Conservation (phyloP, 2,329 filamentous ascomycete species). For the Aspergillus thermomutatus region DNA sequence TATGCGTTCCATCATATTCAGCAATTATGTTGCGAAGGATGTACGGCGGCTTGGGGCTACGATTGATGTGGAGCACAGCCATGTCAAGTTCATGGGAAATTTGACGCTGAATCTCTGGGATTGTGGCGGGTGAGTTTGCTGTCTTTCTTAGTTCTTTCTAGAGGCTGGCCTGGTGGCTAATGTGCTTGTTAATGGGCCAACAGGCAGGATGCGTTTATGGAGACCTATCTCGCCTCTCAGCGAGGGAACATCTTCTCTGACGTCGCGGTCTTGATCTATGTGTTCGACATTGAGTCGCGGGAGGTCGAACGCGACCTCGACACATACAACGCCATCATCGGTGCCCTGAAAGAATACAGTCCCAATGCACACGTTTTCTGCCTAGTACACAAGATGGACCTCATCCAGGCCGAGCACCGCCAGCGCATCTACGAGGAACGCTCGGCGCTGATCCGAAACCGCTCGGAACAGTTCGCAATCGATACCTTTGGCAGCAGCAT, state of each 20-base stretch:
- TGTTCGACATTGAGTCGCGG: slow-evolving; percentile 96
- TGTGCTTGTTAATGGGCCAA: neutral
- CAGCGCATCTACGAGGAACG: slow-evolving; percentile 82
- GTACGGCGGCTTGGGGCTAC: slow-evolving; percentile 89
- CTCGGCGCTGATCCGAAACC: slow-evolving; percentile 70
- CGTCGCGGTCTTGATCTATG: slow-evolving; percentile 96
- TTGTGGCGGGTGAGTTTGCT: slow-evolving; percentile 70
- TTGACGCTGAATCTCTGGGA: slow-evolving; percentile 98
- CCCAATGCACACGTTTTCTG: slow-evolving; percentile 81
- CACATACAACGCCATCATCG: slow-evolving; percentile 87
- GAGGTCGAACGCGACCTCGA: slow-evolving; percentile 91
- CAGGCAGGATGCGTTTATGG: slow-evolving; percentile 96
- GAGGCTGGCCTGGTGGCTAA: neutral
- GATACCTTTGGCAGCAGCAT: slow-evolving; percentile 94
- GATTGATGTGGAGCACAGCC: slow-evolving; percentile 96
- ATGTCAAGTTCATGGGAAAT: slow-evolving; percentile 98
- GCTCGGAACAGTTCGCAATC: slow-evolving; percentile 69
- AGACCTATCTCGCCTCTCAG: slow-evolving; percentile 95
- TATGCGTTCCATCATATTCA: slow-evolving; percentile 98
- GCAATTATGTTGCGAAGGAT: slow-evolving; percentile 96
- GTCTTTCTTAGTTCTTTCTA: neutral
- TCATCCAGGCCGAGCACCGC: slow-evolving; percentile 76
- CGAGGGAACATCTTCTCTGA: slow-evolving; percentile 95
- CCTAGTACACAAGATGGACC: slow-evolving; percentile 97
- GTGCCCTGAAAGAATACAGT: slow-evolving; percentile 82